Evolutionary conservation across 1,284 basidiomycete species (phyloP), one percentile per base, ranked within the genome.

Genomic region (Cutaneotrichosporon spelunceum): DNA sequence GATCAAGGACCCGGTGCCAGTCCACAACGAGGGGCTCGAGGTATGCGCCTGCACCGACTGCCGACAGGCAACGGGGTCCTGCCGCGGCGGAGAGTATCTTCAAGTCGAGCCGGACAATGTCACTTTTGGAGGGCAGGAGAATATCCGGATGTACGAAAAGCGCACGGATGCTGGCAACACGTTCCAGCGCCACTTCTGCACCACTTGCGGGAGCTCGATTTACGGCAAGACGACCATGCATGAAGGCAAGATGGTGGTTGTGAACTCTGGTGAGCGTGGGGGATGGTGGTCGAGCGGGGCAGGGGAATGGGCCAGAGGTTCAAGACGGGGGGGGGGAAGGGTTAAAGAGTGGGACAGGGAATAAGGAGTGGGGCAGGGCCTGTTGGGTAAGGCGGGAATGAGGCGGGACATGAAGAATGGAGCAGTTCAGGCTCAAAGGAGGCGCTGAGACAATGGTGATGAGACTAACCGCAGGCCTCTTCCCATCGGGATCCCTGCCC

Each of bases 1-100:
- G 21, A 56, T 56, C 55, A 48, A 56, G 27, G 55, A 56, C 33
- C 3, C 44, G 6, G 24, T 16, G 30, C 45, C 45, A 6, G 55
- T 48, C 29, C 5, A 33, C n/a, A 23, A 14, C n/a, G 36, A 56
- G 45, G 55, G 55, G 13, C 44, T 56, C n/a, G 55, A 56, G 30
- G 33, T 56, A 2, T 56, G 55, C 29, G 30, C 24, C 44, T 56
- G 55, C 45, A 56, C 55, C 27, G 44, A 56, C 45, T 56, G 55
- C 30, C 55, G 55, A 11, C 44, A 36, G 29, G 21, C 19, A 14
- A 48, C 44, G 10, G 55, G 55, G 19, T n/a, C 19, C 7, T 44
- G 29, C 2, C 45, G 26, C 29, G 24, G 27, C n/a, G 55, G 26
- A 44, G 19, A 14, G 44, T 56, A 48, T 21, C 44, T 56, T 30